Base-by-base conservation (phyloP, 306 rosid species). In the Ceratonia siliqua region DNA sequence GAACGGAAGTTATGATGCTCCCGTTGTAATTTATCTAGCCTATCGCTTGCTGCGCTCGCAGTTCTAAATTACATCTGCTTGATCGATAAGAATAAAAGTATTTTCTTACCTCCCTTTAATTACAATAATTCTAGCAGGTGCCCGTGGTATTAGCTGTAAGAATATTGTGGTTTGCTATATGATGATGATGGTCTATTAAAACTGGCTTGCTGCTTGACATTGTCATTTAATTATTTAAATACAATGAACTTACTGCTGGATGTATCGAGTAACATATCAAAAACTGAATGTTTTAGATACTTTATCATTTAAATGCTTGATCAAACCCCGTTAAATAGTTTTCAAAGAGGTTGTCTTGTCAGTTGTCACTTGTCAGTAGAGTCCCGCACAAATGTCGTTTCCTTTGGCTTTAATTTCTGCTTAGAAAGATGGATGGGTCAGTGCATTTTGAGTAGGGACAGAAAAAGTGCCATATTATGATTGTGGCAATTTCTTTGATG, bases 1-100 rank as follows among this genome's bases (percentile, higher is more conserved):
- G 67, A 67, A 21, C 36, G 4, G 38, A 25, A 48, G 63, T 36
- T 38, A 52, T 53, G 74, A 61, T 36, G 73, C 32, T 73, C 48
- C 56, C 56, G 9, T 2, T 74, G 55, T 74, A 82, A 63, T 75
- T 70, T 70, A 21, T 18, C 80, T 36, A 7, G 39, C 50, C 61
- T 68, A 64, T 43, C 62, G 3, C 49, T 20, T 22, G 66, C 62
- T 70, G 52, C 70, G 43, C 46, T 72, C 18, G 2, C 10, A 62
- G 42, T 67, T 72, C 13, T 61, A 48, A 11, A 6, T 49, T 38
- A 15, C 33, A 46, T 75, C 30, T 45, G 50, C 30, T 69, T 18
- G 67, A 38, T 48, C 32, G 48, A 70, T 82, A 63, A 63, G 45
- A 56, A 6, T 3, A 21, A 5, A 68, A 61, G 45, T 63, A 58